Conservation (phyloP, 2,329 filamentous ascomycete species). For the Rugonectria rugulosa region DNA sequence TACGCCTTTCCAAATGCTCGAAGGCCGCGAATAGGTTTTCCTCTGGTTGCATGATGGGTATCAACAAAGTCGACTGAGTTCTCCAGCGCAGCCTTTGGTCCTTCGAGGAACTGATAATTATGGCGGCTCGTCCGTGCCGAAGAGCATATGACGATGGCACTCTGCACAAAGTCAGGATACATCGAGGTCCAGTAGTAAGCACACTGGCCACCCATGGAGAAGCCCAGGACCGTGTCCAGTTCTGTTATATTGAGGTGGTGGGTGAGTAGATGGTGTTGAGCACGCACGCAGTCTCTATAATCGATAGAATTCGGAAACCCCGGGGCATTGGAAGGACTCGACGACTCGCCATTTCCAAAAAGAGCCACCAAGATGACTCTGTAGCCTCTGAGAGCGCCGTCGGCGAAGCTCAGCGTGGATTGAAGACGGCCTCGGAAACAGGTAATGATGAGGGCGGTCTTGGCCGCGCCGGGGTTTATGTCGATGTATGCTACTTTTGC, state of each 20-base stretch:
- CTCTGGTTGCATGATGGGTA: constrained; percentile 35
- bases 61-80: constrained; percentile 51
- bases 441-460: constrained; percentile 58
- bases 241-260: constrained; percentile 43
- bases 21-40: constrained; percentile 41
- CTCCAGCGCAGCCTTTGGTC: constrained; percentile 51
- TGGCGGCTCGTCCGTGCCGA: constrained; percentile 54
- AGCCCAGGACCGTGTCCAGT: constrained; percentile 53
- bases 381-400: constrained; percentile 49
- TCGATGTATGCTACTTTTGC: constrained; percentile 41
- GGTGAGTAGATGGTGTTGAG: constrained; percentile 50
- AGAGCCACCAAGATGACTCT: constrained; percentile 56
- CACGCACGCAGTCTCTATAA: constrained; percentile 53
- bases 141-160: constrained; percentile 53
- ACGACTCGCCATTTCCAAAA: constrained; percentile 57
- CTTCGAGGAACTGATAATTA: constrained; percentile 57
- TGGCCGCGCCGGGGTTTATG: constrained; percentile 40
- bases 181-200: constrained; percentile 56
- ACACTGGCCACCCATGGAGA: constrained; percentile 60
- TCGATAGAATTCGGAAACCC: constrained; percentile 48
- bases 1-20: constrained; percentile 55
- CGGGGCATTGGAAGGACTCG: constrained; percentile 53
- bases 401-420: constrained; percentile 56
- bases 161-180: constrained; percentile 50
- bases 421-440: constrained; percentile 62